These are phyloP conservation scores for Bauhinia variegata DNA, from an alignment of 306 rosid genomes.

Conservation along the genomic window DNA sequence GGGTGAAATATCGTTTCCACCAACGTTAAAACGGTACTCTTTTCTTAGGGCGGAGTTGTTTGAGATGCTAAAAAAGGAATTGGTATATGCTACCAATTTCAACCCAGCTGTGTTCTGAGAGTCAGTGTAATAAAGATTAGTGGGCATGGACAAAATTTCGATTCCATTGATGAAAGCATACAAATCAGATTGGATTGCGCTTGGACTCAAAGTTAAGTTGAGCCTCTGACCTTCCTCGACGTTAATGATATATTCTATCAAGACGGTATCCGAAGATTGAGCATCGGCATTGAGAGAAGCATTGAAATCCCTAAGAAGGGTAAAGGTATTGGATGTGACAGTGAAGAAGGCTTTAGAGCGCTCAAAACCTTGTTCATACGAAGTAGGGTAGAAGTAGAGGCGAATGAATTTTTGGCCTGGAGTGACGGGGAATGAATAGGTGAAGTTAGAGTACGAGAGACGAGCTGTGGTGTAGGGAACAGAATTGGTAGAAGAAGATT, in stretches of 20 bases:
- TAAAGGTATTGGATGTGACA: conserved; percentile 33
- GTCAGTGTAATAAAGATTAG: conserved; percentile 50
- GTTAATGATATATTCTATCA: conserved; percentile 49
- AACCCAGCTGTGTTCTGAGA: neutral
- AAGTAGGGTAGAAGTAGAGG: conserved; percentile 45
- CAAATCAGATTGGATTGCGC: conserved; percentile 12
- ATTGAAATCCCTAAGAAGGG: conserved; percentile 45
- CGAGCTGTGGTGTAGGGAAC: conserved; percentile 39
- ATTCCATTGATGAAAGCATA: conserved; percentile 77
- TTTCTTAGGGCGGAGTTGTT: conserved; percentile 29
- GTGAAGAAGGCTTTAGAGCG: conserved; percentile 39
- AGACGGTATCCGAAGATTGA: conserved; percentile 2
- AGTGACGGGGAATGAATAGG: conserved; percentile 48
- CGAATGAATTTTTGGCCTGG: conserved; percentile 46
- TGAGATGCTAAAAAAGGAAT: neutral
- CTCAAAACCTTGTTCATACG: conserved; percentile 13
- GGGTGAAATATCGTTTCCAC: neutral
- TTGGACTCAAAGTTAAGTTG: conserved; percentile 51
- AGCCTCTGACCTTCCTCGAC: conserved; percentile 36
- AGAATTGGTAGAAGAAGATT: neutral
- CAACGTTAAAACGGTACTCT: conserved; percentile 36
- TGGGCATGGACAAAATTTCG: conserved; percentile 77
- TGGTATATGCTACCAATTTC: neutral
- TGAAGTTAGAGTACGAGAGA: conserved; percentile 46
- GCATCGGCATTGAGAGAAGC: conserved; percentile 39